Evolutionary conservation across 23 red algal species (phyloP).

Genomic region (Agarophyton chilense): DNA sequence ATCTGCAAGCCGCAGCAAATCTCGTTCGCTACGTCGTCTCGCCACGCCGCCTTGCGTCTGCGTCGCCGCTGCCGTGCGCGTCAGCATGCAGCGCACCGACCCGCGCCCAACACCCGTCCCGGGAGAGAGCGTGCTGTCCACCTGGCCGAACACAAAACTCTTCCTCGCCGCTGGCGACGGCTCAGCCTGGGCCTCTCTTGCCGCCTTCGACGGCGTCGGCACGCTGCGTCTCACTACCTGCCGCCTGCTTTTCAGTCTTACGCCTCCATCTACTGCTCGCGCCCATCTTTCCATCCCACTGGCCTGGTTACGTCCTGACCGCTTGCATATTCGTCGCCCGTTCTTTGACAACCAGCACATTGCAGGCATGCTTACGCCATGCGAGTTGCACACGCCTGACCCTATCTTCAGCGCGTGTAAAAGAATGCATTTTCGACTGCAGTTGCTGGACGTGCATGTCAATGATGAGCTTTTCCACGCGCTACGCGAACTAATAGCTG

Average conservation of each 20-base stretch:
- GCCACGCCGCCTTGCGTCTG: not conserved
- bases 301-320: conserved; percentile 40
- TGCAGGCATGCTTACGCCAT: conserved; percentile 28
- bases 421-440: conserved; percentile 51
- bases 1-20: not conserved
- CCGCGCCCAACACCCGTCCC: conserved; percentile 21
- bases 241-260: conserved; percentile 47
- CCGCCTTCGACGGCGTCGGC: conserved; percentile 58
- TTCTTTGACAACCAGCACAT: conserved; percentile 68
- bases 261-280: conserved; percentile 4
- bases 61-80: not conserved
- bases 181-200: conserved; percentile 54
- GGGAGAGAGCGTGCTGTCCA: conserved; percentile 53
- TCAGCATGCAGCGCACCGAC: not conserved
- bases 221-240: conserved; percentile 54
- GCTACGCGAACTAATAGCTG: conserved; percentile 40
- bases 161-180: conserved; percentile 36
- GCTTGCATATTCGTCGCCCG: conserved; percentile 59
- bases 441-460: conserved; percentile 41
- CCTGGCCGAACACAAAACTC: conserved; percentile 59
- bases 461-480: conserved; percentile 45
- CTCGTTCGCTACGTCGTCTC: not conserved
- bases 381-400: conserved; percentile 25
- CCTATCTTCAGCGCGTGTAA: conserved; percentile 38
- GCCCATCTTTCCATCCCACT: conserved; percentile 62